Base-by-base conservation (phyloP, 495 filamentous ascomycete species). In the Polyplosphaeria fusca region DNA sequence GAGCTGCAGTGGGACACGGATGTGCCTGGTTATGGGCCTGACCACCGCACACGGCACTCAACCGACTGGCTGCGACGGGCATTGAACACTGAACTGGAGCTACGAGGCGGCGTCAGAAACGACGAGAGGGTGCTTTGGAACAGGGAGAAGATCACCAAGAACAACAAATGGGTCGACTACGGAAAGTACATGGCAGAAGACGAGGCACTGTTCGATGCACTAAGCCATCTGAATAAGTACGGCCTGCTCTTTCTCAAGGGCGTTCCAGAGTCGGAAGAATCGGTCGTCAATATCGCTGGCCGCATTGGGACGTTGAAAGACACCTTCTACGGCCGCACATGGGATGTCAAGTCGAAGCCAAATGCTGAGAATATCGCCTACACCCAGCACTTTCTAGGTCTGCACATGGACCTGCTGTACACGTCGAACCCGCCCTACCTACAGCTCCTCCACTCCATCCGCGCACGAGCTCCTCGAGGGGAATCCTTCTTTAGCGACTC, bases 321-420 rank as follows among this genome's bases (percentile, higher is more conserved):
- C 59, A 87, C 89, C 14, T 93, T 97, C 67, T 96, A 96, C 71
- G 92, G 92, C 27, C 69, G 71, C 39, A 95, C 89, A 1, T 96
- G 89, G 87, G 88, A 96, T 71, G 91, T 97, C 23, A 81, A 78
- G 48, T 84, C 78, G 7, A 83, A 90, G 27, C 82, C 86, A 1
- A 59, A 84, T 40, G 87, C 90, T 37, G 89, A 88, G 67, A 97
- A 97, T 63, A 84, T 97, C 5, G 92, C 92, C 1, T 95, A 97
- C 73, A 96, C 91, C 3, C 82, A 74, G 66, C 74, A 83, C 39
- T 82, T 82, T 61, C 82, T 96, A 1, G 87, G 86, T 16, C 81
- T 93, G 32, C 92, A 97, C 70, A 92, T 95, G 85, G 92, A 97
- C 65, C 79, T 96, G 24, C 77, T 95, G 67, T 97, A 97, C 75